Percentiles rank a stretch among this genome's conserved stretches.
Conservation (phyloP, 2,329 filamentous ascomycete species). For the Aspergillus glaucus region DNA sequence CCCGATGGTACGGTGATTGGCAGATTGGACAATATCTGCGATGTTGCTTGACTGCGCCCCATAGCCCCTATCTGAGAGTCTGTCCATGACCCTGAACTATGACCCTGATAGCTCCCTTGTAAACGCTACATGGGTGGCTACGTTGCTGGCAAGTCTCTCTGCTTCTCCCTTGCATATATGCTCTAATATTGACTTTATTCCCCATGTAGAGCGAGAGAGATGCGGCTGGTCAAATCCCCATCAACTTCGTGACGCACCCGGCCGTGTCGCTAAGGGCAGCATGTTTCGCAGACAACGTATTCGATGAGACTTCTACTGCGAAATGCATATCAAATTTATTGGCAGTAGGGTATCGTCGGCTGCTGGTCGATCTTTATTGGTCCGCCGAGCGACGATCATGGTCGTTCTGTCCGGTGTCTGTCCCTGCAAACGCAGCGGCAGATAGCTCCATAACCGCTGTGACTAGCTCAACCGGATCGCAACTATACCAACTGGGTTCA, state of each 20-base stretch:
- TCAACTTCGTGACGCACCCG: slow-evolving; percentile 56
- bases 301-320: slow-evolving; percentile 45
- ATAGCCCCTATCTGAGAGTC: slow-evolving; percentile 1
- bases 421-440: slow-evolving; percentile 32
- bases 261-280: slow-evolving; percentile 52
- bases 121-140: slow-evolving; percentile 33
- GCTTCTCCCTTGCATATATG: not conserved
- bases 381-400: slow-evolving; percentile 49
- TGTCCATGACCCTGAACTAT: slow-evolving; percentile 39
- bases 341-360: slow-evolving; percentile 51
- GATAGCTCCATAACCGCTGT: slow-evolving; percentile 20
- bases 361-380: slow-evolving; percentile 60
- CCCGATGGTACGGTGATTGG: not conserved
- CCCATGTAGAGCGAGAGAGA: slow-evolving; percentile 54
- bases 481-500: slow-evolving; percentile 45
- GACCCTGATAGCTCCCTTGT: slow-evolving; percentile 32
- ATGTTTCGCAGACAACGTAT: slow-evolving; percentile 53
- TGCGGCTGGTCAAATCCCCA: slow-evolving; percentile 52
- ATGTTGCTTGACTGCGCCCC: slow-evolving; percentile 3
- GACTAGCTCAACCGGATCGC: slow-evolving; percentile 18
- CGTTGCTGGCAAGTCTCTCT: slow-evolving; percentile 30
- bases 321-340: slow-evolving; percentile 60
- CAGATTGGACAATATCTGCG: not conserved
- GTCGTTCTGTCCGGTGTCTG: slow-evolving; percentile 56
- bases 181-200: slow-evolving; percentile 6